Evolutionary conservation across 345 rosid genomes (phyloP).

Genomic region (Ceriops decandra): DNA sequence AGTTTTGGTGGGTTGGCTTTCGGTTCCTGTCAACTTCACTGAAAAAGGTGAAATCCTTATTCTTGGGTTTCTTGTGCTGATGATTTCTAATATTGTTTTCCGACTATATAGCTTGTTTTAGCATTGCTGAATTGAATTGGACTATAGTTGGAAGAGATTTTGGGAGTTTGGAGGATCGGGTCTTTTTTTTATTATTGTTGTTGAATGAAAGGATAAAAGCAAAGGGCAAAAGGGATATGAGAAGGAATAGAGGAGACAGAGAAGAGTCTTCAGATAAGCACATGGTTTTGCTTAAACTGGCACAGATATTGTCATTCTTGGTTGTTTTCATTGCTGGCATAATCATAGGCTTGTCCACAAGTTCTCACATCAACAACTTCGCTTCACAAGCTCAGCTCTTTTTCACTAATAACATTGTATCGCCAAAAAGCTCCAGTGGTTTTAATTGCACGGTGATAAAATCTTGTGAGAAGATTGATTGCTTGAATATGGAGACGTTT

Average conservation of each 20-base stretch:
- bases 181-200: too few species aligned
- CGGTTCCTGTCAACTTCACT: too few species aligned
- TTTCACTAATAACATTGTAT: slow-evolving; percentile 28
- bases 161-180: too few species aligned
- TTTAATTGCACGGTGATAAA: slow-evolving; percentile 32
- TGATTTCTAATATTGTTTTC: too few species aligned
- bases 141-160: too few species aligned
- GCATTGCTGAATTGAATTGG: too few species aligned
- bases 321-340: slow-evolving; percentile 79
- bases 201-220: too few species aligned
- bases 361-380: slow-evolving; percentile 66
- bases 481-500: slow-evolving; percentile 47
- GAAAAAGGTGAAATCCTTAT: too few species aligned
- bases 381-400: slow-evolving; percentile 43
- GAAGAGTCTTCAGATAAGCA: slow-evolving; percentile 31
- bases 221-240: slow-evolving; percentile 16
- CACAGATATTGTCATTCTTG: slow-evolving; percentile 64
- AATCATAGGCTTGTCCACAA: slow-evolving; percentile 64
- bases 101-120: too few species aligned
- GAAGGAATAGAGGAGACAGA: slow-evolving; percentile 50
- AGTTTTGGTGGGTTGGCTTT: too few species aligned
- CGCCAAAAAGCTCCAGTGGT: slow-evolving; percentile 12
- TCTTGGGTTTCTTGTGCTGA: too few species aligned
- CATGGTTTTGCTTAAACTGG: slow-evolving; percentile 58
- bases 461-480: slow-evolving; percentile 40